phyloP scores from a whole-genome alignment of 208 protist species.

The Balamuthia mandrillaris region DNA sequence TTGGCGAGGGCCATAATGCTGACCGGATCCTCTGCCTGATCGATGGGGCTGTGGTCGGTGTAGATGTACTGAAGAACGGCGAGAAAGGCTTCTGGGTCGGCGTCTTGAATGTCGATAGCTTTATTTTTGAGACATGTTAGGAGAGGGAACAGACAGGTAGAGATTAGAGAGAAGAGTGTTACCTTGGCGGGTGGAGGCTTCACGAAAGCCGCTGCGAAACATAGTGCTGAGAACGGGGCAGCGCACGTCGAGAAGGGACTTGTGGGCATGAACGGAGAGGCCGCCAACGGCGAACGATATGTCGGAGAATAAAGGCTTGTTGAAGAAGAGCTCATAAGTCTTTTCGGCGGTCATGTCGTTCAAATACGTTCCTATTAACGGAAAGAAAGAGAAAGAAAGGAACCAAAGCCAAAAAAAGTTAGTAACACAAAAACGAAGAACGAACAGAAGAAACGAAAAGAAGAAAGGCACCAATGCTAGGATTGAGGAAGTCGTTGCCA shows the following conservation, averaged over 20 bases:
- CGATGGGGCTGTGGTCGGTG: constrained; percentile 34
- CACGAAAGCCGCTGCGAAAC: constrained; percentile 10
- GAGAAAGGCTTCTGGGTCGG: constrained; percentile 27
- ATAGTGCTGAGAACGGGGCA: constrained; percentile 8
- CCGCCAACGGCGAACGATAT: constrained; percentile 24
- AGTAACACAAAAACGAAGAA: too few species aligned
- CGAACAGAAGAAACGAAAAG: not conserved
- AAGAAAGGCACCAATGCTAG: constrained; percentile 18
- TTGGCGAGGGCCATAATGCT: constrained; percentile 38
- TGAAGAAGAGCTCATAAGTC: constrained; percentile 38
- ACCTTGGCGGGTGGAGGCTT: not conserved
- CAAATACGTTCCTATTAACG: constrained; percentile 36
- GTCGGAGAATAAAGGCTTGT: constrained; percentile 14
- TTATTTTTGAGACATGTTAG: not conserved
- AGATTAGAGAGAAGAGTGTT: too few species aligned
- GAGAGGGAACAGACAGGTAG: not conserved
- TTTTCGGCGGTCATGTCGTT: constrained; percentile 31
- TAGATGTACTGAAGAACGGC: constrained; percentile 45
- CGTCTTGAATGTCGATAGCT: constrained; percentile 7
- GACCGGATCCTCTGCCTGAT: not conserved
- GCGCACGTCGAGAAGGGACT: not conserved
- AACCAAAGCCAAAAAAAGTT: too few species aligned
- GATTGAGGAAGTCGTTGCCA: constrained; percentile 43
- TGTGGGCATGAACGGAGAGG: not conserved
- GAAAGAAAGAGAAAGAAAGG: not conserved